Evolutionary conservation across 495 filamentous ascomycete species (phyloP).

Genomic region (Daldinia caldariorum): DNA sequence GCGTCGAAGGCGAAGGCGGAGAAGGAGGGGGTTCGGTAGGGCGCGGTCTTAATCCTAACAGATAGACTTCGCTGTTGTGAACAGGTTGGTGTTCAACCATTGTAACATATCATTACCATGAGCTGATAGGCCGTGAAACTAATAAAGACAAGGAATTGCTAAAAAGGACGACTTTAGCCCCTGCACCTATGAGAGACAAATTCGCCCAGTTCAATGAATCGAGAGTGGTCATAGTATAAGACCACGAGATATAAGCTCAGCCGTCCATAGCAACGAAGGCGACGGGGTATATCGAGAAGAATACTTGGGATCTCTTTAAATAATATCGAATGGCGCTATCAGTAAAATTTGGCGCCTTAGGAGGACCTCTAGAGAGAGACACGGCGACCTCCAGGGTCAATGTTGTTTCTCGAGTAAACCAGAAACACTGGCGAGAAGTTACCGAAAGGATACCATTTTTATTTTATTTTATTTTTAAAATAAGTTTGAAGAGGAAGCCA

Average conservation of each 20-base stretch:
- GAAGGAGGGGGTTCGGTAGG: constrained; percentile 57
- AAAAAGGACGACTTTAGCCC: constrained; percentile 13
- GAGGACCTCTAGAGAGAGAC: constrained; percentile 5
- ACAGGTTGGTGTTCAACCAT: constrained; percentile 60
- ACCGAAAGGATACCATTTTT: not conserved
- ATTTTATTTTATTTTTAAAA: too few relatives aligned
- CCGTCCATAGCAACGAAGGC: constrained; percentile 25
- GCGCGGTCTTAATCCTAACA: constrained; percentile 55
- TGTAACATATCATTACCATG: constrained; percentile 27
- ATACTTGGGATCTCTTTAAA: constrained; percentile 9
- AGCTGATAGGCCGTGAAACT: constrained; percentile 8
- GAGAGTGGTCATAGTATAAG: constrained; percentile 35
- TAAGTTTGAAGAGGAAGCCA: not conserved
- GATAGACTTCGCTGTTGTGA: constrained; percentile 65
- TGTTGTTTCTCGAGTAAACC: constrained; percentile 7
- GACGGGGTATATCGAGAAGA: not conserved
- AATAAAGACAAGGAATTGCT: constrained; percentile 17
- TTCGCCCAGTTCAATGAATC: constrained; percentile 20
- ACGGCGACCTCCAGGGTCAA: constrained; percentile 32
- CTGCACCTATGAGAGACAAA: constrained; percentile 25
- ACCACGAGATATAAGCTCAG: constrained; percentile 16
- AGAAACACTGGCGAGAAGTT: constrained; percentile 1
- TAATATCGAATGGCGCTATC: constrained; percentile 15
- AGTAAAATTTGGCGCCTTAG: not conserved
- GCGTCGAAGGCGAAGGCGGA: constrained; percentile 62